Base-by-base conservation (phyloP, 75 land plant genomes). In the Cryptomeria japonica region DNA sequence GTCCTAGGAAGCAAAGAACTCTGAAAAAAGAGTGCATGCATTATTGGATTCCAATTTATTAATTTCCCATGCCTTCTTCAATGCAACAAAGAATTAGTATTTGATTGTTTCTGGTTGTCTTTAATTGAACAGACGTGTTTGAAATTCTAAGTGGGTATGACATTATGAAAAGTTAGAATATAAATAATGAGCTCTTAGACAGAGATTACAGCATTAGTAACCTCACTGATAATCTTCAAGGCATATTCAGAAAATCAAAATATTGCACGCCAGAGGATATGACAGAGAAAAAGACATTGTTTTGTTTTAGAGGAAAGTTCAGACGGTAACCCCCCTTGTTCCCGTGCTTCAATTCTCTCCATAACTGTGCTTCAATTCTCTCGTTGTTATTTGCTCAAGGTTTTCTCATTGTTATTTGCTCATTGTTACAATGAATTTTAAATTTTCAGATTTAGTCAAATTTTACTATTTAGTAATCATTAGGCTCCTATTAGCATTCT, bases 1-100 rank as follows among this genome's bases (percentile, higher is more conserved):
- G 82, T 90, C 8, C 96, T 95, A 53, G 99, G 95, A 85, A 99
- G 99, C 89, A 97, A 94, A 19, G 93, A 86, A 87, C 86, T 88
- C 47, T 91, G 90, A 85, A 98, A 98, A 87, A 31, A 75, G 34
- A 13, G 4, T 75, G 77, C 77, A 34, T 75, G 77, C 77, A 75
- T 75, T 34, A 75, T 32, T 10, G 34, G 15, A 36, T 32, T 75
- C 77, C 77, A 75, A 32, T 32, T 10, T 75, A 75, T 75, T 10
- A 31, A 75, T 75, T 38, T 75, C 77, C 3, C 37, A 75, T 12
- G 16, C 12, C 16, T 12, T 34, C 37, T 34, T 32, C 77, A 28
- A 3, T 31, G 1, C 77, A 75, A 75, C 37, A 75, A 75, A 75
- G 77, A 75, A 75, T 12, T 14, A 75, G 34, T 3, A 36, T 32